Evolutionary conservation across 306 rosid species (phyloP).

Genomic region (Quercus parvula): DNA sequence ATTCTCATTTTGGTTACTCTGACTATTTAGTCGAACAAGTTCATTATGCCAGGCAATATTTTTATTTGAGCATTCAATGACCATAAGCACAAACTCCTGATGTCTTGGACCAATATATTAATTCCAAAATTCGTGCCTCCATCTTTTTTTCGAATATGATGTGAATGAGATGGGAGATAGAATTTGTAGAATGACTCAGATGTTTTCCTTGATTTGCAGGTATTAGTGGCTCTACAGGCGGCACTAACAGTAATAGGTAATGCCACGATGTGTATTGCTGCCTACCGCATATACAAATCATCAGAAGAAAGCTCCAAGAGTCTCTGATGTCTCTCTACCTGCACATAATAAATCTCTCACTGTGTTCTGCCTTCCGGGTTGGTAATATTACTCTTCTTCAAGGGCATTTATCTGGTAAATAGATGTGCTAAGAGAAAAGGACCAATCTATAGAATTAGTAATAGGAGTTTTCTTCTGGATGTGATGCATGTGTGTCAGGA

Average conservation of each 20-base stretch:
- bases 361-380: conserved; percentile 5
- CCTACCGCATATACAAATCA: conserved; percentile 77
- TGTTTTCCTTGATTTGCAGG: conserved; percentile 48
- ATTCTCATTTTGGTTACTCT: background rate
- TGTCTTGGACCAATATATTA: background rate
- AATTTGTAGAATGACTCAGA: conserved; percentile 12
- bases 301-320: conserved; percentile 56
- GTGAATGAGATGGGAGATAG: conserved; percentile 8
- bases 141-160: conserved; percentile 7
- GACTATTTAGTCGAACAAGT: background rate
- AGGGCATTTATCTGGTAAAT: background rate
- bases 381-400: conserved; percentile 20
- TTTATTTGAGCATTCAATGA: background rate
- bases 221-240: conserved; percentile 93
- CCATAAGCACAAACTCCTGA: background rate
- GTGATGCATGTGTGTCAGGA: background rate
- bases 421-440: background rate
- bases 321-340: conserved; percentile 29
- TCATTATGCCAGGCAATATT: background rate
- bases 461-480: background rate
- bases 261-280: conserved; percentile 85
- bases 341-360: background rate
- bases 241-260: conserved; percentile 87
- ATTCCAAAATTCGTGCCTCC: background rate
- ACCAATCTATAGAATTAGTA: background rate